These are phyloP conservation scores for Trichoderma gracile DNA, from an alignment of 2,329 filamentous ascomycete species.

Conservation along the genomic window DNA sequence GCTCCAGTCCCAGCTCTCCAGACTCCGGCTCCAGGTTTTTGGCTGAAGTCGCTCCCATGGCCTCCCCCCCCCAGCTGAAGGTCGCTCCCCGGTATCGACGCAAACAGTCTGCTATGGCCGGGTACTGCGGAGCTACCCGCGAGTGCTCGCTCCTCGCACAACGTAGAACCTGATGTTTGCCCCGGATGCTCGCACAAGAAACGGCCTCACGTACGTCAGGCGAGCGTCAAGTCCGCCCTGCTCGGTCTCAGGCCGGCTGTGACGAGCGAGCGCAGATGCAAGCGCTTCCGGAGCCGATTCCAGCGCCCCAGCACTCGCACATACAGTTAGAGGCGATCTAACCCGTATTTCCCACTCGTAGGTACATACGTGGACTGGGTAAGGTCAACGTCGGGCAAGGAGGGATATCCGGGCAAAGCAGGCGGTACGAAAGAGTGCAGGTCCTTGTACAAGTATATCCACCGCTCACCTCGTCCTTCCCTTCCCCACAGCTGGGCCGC, in stretches of 20 bases:
- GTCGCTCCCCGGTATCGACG: constrained; percentile 7
- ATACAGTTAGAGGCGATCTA: background rate
- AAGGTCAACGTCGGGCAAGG: background rate
- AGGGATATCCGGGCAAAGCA: background rate
- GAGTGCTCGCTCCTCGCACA: background rate
- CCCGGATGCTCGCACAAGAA: background rate
- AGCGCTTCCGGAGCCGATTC: constrained; percentile 23
- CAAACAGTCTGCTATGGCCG: background rate
- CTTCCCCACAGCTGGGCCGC: constrained; percentile 21
- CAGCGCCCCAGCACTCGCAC: background rate
- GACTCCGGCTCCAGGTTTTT: background rate
- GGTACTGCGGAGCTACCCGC: constrained; percentile 7
- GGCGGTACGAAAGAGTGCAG: background rate
- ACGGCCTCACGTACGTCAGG: constrained; percentile 22
- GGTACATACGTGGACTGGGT: background rate
- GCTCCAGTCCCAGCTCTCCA: background rate
- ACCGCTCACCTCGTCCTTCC: constrained; percentile 4
- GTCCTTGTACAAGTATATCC: background rate
- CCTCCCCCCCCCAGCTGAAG: background rate
- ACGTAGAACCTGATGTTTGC: constrained; percentile 10
- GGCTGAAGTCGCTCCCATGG: background rate
- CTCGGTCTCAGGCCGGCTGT: background rate
- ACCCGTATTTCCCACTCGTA: background rate
- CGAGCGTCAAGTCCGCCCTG: constrained; percentile 24
- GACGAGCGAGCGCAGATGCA: background rate